Evolutionary conservation across 495 filamentous ascomycete genomes (phyloP).

Genomic region (Aspergillus panamensis): DNA sequence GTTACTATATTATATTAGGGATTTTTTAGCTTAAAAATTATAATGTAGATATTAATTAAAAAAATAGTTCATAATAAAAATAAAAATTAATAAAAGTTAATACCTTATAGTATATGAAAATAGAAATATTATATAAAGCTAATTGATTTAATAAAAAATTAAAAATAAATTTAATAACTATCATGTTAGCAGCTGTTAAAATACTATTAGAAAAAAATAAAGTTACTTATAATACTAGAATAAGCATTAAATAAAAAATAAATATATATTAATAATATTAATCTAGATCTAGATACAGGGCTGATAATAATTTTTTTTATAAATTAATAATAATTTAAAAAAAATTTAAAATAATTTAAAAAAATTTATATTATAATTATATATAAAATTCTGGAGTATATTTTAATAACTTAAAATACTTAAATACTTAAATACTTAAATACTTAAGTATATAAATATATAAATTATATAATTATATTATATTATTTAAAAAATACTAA

Average conservation of each 20-base stretch:
- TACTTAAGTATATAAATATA: not conserved
- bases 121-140: not conserved
- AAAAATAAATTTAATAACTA: not conserved
- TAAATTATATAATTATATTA: not conserved
- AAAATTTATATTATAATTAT: not conserved
- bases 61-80: not conserved
- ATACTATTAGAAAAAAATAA: too few relatives aligned
- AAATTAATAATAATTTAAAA: not conserved
- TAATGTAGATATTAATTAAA: not conserved
- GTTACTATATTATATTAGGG: not conserved
- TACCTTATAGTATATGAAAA: not conserved
- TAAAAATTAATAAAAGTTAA: not conserved
- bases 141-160: not conserved
- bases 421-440: not conserved
- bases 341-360: not conserved
- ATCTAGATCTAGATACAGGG: too few relatives aligned
- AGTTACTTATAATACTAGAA: too few relatives aligned
- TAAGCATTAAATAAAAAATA: too few relatives aligned
- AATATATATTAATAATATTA: too few relatives aligned
- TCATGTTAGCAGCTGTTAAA: too few relatives aligned
- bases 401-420: not conserved
- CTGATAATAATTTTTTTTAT: not conserved
- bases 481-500: not conserved
- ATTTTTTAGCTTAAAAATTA: not conserved
- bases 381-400: not conserved